Percentiles rank a stretch among this genome's conserved stretches.
These are phyloP conservation scores for Starmerella vitae DNA, from an alignment of 805 yeast species.

Conservation along the genomic window DNA sequence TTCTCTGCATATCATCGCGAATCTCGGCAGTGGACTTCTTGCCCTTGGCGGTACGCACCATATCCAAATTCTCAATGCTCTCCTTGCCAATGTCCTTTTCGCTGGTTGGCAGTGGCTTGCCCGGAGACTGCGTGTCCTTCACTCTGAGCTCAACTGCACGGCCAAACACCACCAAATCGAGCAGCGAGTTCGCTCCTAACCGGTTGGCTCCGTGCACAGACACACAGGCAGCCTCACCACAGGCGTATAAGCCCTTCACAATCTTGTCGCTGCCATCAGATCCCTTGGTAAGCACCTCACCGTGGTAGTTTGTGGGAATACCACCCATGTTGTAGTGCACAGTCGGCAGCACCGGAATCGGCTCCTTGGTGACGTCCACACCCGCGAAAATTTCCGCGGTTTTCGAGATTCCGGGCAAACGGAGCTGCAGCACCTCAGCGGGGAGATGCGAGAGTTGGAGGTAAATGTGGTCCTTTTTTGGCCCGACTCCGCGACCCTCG, in stretches of 20 bases:
- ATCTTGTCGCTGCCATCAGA: constrained; percentile 69
- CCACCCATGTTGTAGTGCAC: constrained; percentile 99
- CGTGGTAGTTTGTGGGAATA: constrained; percentile 94
- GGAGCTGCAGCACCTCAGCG: constrained; percentile 76
- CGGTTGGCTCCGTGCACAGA: constrained; percentile 99
- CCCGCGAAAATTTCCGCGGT: constrained; percentile 98
- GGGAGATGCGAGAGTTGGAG: constrained; percentile 92
- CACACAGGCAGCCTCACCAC: constrained; percentile 99
- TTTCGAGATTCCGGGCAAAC: constrained; percentile 98
- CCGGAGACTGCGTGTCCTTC: constrained; percentile 73
- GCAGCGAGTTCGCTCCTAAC: constrained; percentile 93
- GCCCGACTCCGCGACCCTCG: constrained; percentile 99
- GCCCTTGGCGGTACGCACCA: constrained; percentile 74
- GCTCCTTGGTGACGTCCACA: constrained; percentile 98
- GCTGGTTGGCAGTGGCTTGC: constrained; percentile 68
- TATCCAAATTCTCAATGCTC: constrained; percentile 81
- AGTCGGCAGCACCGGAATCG: constrained; percentile 95
- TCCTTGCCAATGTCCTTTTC: constrained; percentile 81
- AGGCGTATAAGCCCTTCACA: constrained; percentile 87
- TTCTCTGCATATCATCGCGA: constrained; percentile 83
- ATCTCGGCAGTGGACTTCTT: constrained; percentile 71
- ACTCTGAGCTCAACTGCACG: constrained; percentile 95
- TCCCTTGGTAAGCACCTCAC: constrained; percentile 82
- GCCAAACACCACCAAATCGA: constrained; percentile 94
- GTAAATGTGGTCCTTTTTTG: constrained; percentile 85